Conservation (phyloP, 768 basidiomycete species). For the Phlebiopsis gigantea region DNA sequence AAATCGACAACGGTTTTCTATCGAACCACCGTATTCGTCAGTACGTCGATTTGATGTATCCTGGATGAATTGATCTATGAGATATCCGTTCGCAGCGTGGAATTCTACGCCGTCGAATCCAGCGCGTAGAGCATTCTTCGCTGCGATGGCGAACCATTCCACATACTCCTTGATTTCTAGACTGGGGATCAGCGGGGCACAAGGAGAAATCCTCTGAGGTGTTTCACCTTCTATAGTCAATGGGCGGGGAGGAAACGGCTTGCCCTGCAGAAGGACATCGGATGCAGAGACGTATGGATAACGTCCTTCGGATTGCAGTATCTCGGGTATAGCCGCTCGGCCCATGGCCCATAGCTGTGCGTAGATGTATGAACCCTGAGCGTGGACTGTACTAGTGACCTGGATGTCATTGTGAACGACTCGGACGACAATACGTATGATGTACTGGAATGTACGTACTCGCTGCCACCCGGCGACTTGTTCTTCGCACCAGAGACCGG, state of each 20-base stretch:
- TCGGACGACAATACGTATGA: not conserved
- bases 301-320: constrained; percentile 33
- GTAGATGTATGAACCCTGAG: constrained; percentile 45
- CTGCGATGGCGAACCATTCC: constrained; percentile 18
- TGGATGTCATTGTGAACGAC: constrained; percentile 17
- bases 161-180: constrained; percentile 34
- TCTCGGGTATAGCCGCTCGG: constrained; percentile 29
- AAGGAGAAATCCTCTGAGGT: too few relatives aligned
- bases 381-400: constrained; percentile 56
- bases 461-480: constrained; percentile 51
- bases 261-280: constrained; percentile 17
- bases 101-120: constrained; percentile 45
- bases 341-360: constrained; percentile 57
- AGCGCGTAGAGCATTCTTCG: constrained; percentile 29
- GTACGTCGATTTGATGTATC: constrained; percentile 33
- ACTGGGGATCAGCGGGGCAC: not conserved
- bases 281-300: constrained; percentile 31
- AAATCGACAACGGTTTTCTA: constrained; percentile 45
- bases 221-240: constrained; percentile 19
- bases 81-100: constrained; percentile 28
- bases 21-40: constrained; percentile 44
- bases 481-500: constrained; percentile 60
- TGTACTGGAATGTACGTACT: constrained; percentile 27
- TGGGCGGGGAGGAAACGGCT: constrained; percentile 16
- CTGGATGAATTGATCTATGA: constrained; percentile 38